Conservation (phyloP, 179 eudicot species). For the Nepenthes alata region DNA sequence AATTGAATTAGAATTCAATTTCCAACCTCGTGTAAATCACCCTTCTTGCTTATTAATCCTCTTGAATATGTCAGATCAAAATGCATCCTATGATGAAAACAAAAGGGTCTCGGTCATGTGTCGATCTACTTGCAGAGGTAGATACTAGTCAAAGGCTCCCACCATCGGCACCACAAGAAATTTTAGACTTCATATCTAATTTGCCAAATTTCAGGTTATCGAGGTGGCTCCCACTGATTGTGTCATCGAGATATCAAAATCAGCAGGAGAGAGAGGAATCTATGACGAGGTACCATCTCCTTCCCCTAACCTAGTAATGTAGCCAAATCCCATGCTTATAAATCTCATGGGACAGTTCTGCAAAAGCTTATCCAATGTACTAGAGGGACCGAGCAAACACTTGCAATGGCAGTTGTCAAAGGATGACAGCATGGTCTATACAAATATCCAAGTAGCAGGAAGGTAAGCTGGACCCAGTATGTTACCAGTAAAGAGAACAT, state of each 20-base stretch:
- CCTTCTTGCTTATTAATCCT: background rate
- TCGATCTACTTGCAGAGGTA: constrained; percentile 40
- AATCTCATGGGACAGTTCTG: constrained; percentile 34
- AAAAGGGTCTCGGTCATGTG: constrained; percentile 29
- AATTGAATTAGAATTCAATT: background rate
- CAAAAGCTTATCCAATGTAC: constrained; percentile 35
- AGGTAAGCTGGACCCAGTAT: background rate
- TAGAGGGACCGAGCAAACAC: constrained; percentile 10
- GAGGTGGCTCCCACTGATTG: constrained; percentile 55
- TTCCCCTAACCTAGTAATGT: background rate
- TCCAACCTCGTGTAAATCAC: background rate
- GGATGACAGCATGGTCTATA: constrained; percentile 8
- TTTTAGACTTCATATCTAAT: background rate
- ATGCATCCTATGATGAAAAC: constrained; percentile 23
- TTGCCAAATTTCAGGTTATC: constrained; percentile 20
- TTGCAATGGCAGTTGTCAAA: constrained; percentile 6
- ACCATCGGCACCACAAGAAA: background rate
- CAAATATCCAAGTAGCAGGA: background rate
- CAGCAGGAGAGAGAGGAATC: constrained; percentile 27
- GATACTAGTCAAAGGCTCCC: background rate
- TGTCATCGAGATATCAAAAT: constrained; percentile 44
- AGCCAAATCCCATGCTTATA: background rate
- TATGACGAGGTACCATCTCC: constrained; percentile 25
- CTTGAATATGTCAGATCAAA: constrained; percentile 23
- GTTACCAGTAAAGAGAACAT: background rate